Base-by-base conservation (phyloP, 1,139 yeast species). In the Yamadazyma pseudoaaseri region DNA sequence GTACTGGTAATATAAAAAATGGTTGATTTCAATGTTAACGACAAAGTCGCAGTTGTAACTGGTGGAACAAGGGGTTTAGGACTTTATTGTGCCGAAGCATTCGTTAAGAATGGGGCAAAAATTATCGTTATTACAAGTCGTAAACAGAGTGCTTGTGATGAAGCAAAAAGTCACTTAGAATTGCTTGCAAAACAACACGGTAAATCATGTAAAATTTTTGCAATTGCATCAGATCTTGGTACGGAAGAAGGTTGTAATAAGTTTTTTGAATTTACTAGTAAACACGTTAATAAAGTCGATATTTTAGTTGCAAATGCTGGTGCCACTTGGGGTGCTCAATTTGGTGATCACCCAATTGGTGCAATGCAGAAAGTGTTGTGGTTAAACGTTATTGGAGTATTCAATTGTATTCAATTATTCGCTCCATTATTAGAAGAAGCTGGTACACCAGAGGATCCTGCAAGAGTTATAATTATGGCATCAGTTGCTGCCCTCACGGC, bases 61-160 rank as follows among this genome's bases (percentile, higher is more conserved):
- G 94, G 92, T 12, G 89, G 90, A 26, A 76, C 87, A 28, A 67
- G 92, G 47, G 92, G 92, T 0, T 73, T 83, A 34, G 92, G 92
- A 0, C 71, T 78, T 38, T 59, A 77, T 51, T 77, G 83, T 61
- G 86, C 86, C 13, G 86, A 81, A 51, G 78, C 77, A 2, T 66
- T 81, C 31, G 74, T 81, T 8, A 60, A 64, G 33, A 79, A 80
- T 42, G 89, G 89, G 1, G 86, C 85, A 9, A 60, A 74, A 34
- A 63, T 74, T 20, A 79, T 84, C 22, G 76, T 77, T 42, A 74
- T 84, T 48, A 74, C 86, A 6, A 80, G 89, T 3, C 73, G 94
- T 56, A 81, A 81, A 52, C 71, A 62, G 24, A 58, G 69, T 24
- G 87, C 86, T 6, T 81, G 87, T 43, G 71, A 76, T 32, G 77